A percentile compares a stretch with the other conserved stretches of the same genome.
These are phyloP conservation scores for Claviceps sp. DNA, from an alignment of 2,329 filamentous ascomycete genomes.

Conservation along the genomic window DNA sequence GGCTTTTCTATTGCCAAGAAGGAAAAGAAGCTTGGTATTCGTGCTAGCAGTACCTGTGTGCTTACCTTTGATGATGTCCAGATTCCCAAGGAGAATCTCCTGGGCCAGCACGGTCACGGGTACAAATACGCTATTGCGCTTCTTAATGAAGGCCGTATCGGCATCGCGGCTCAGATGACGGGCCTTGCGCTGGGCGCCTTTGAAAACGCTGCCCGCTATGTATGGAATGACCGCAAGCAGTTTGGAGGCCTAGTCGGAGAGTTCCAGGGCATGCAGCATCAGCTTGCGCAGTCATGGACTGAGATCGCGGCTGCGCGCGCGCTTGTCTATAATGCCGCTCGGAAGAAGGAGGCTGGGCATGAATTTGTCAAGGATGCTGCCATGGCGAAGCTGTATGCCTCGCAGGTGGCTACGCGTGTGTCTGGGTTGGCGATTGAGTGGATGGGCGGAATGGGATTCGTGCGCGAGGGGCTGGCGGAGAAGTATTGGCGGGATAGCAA, in stretches of 20 bases:
- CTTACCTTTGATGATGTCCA: slow-evolving; percentile 95
- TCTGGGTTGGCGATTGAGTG: slow-evolving; percentile 83
- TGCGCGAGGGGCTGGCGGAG: slow-evolving; percentile 89
- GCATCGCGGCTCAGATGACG: slow-evolving; percentile 98
- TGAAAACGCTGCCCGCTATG: slow-evolving; percentile 85
- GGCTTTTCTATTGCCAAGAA: slow-evolving; percentile 97
- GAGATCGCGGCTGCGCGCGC: slow-evolving; percentile 87
- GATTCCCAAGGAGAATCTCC: slow-evolving; percentile 73
- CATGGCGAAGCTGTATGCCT: slow-evolving; percentile 94
- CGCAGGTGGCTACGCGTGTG: slow-evolving; percentile 81
- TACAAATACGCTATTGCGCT: slow-evolving; percentile 97
- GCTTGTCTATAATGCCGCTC: slow-evolving; percentile 86
- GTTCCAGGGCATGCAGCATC: slow-evolving; percentile 99
- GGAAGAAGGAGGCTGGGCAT: slow-evolving; percentile 95
- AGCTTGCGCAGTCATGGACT: slow-evolving; percentile 89
- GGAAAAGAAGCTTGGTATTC: slow-evolving; percentile 98
- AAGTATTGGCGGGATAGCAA: slow-evolving; percentile 98
- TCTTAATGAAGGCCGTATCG: slow-evolving; percentile 92
- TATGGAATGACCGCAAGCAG: slow-evolving; percentile 97
- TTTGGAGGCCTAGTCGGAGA: slow-evolving; percentile 88
- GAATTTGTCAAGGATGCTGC: slow-evolving; percentile 92
- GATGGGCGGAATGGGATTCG: slow-evolving; percentile 99
- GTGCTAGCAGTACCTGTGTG: slow-evolving; percentile 89
- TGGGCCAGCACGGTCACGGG: slow-evolving; percentile 79
- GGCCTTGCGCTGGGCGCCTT: slow-evolving; percentile 87